phyloP scores from a whole-genome alignment of 2,329 filamentous ascomycete species.

The Talaromyces rugulosus region DNA sequence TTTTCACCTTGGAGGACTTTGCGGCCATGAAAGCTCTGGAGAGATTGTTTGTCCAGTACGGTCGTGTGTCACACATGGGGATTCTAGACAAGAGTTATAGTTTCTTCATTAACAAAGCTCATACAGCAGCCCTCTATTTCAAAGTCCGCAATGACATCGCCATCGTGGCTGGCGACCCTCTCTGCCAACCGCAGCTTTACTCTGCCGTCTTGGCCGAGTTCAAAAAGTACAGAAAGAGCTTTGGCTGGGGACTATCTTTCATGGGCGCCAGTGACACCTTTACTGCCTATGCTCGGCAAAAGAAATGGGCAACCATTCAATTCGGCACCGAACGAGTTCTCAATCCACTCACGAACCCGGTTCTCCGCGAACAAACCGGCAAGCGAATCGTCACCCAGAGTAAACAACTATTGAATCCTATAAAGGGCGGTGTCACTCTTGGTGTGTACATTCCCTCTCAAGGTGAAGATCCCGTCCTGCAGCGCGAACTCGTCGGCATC shows the following conservation, averaged over 20 bases:
- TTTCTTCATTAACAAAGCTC: slow-evolving; percentile 35
- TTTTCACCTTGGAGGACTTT: slow-evolving; percentile 27
- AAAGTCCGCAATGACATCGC: slow-evolving; percentile 35
- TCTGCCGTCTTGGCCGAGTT: slow-evolving; percentile 32
- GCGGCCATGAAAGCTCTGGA: slow-evolving; percentile 27
- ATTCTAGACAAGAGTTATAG: slow-evolving; percentile 39
- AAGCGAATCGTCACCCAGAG: slow-evolving; percentile 36
- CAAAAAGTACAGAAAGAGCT: slow-evolving; percentile 25
- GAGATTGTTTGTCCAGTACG: slow-evolving; percentile 28
- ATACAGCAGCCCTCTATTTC: slow-evolving; percentile 35
- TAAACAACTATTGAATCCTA: slow-evolving; percentile 32
- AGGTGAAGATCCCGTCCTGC: slow-evolving; percentile 25
- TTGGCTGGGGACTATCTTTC: slow-evolving; percentile 31
- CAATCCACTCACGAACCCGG: slow-evolving; percentile 37
- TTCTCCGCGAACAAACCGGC: slow-evolving; percentile 30
- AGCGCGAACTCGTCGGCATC: slow-evolving; percentile 29
- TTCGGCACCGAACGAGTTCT: slow-evolving; percentile 38
- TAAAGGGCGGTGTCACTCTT: slow-evolving; percentile 30
- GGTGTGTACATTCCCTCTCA: slow-evolving; percentile 32
- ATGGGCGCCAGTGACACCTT: slow-evolving; percentile 34
- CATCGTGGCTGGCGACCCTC: slow-evolving; percentile 37
- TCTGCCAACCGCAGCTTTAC: slow-evolving; percentile 27
- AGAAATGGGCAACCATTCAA: slow-evolving; percentile 32
- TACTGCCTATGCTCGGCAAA: slow-evolving; percentile 24
- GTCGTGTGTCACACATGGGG: slow-evolving; percentile 40